phyloP scores from a whole-genome alignment of 768 basidiomycete species.

The Mycena filopes region DNA sequence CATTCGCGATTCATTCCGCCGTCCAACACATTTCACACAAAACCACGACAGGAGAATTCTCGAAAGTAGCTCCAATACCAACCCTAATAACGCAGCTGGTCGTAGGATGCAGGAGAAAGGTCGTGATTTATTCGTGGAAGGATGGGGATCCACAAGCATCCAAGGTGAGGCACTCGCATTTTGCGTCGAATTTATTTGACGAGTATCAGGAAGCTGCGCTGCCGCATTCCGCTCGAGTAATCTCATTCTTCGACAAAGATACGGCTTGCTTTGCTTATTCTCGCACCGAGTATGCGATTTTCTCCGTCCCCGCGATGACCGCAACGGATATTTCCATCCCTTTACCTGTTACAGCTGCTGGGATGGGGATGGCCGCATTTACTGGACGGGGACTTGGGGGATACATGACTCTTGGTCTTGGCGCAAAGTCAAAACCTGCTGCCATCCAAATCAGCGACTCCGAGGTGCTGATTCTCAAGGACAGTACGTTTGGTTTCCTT shows the following conservation, averaged over 20 bases:
- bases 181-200: conserved; percentile 4
- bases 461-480: conserved; percentile 80
- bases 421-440: conserved; percentile 76
- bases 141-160: conserved; percentile 82
- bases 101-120: conserved; percentile 87
- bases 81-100: conserved; percentile 79
- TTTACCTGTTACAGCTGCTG: conserved; percentile 52
- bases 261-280: conserved; percentile 82
- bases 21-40: conserved; percentile 56
- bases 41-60: conserved; percentile 42
- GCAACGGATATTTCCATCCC: conserved; percentile 65
- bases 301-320: conserved; percentile 69
- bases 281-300: conserved; percentile 80
- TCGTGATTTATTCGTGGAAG: conserved; percentile 87
- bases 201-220: conserved; percentile 76
- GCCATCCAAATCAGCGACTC: conserved; percentile 64
- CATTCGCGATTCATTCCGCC: conserved; percentile 79
- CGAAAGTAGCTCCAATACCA: conserved; percentile 61
- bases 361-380: conserved; percentile 78
- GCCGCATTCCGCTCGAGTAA: conserved; percentile 90
- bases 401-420: conserved; percentile 87
- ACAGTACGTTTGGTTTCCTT: conserved; percentile 63
- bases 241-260: conserved; percentile 76
- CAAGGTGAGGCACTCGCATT: conserved; percentile 58
- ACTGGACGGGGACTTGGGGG: conserved; percentile 81